A percentile compares a stretch with the other conserved stretches of the same genome.
Evolutionary conservation across 805 yeast species (phyloP).

Genomic region (Metschnikowia vanudenii): DNA sequence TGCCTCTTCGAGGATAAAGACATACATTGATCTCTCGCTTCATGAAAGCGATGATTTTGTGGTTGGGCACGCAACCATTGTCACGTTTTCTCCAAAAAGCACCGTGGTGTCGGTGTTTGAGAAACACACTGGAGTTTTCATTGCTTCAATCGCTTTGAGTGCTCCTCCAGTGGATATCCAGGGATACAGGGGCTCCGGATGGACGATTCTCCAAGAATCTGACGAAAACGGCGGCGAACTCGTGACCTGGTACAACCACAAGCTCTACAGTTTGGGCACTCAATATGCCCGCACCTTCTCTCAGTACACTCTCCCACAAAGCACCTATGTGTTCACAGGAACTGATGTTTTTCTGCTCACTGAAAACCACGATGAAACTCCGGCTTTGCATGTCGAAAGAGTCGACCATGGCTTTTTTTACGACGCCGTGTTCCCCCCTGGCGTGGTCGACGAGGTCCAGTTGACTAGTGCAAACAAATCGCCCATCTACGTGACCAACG

Average conservation of each 20-base stretch:
- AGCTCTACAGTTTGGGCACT: constrained; percentile 5
- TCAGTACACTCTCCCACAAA: not conserved
- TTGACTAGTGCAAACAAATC: constrained; percentile 5
- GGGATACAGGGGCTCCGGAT: constrained; percentile 1
- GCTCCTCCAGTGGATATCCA: constrained; percentile 5
- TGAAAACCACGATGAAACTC: not conserved
- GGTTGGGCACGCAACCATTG: constrained; percentile 9
- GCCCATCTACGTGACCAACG: constrained; percentile 4
- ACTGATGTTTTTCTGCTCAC: constrained; percentile 7
- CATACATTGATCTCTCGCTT: constrained; percentile 29
- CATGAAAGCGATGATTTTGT: constrained; percentile 9
- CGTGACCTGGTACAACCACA: constrained; percentile 9
- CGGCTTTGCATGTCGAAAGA: not conserved
- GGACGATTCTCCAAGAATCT: constrained; percentile 6
- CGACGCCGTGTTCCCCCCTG: constrained; percentile 6
- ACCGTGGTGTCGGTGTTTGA: constrained; percentile 13
- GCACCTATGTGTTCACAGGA: constrained; percentile 3
- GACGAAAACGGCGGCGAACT: constrained; percentile 3
- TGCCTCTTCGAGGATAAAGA: constrained; percentile 24
- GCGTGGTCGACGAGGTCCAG: constrained; percentile 3
- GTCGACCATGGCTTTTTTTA: constrained; percentile 2
- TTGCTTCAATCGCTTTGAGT: constrained; percentile 6
- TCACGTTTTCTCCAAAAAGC: constrained; percentile 10
- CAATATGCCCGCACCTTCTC: constrained; percentile 6
- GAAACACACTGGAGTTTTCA: constrained; percentile 12